These are phyloP conservation scores for Paradendryphiella salina DNA, from an alignment of 2,329 filamentous ascomycete genomes.

Conservation along the genomic window DNA sequence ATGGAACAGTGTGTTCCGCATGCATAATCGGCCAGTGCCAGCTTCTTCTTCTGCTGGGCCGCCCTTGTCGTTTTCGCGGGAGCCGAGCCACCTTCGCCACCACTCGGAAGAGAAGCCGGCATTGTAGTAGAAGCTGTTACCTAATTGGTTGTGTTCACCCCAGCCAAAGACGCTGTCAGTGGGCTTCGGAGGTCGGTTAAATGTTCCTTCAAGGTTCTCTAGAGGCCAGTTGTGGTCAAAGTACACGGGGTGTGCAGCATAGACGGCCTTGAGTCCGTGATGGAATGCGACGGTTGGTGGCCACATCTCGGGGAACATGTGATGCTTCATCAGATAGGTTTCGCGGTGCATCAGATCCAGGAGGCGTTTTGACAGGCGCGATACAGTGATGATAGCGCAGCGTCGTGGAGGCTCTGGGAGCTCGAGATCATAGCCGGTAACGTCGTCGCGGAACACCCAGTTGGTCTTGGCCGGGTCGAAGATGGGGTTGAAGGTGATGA, in stretches of 20 bases:
- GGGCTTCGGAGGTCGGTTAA: conserved; percentile 54
- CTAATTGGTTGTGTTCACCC: conserved; percentile 57
- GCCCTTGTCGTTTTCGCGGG: conserved; percentile 51
- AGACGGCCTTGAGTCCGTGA: conserved; percentile 78
- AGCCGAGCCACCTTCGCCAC: conserved; percentile 56
- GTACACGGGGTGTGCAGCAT: conserved; percentile 76
- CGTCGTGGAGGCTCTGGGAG: conserved; percentile 66
- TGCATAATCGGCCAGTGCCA: conserved; percentile 54
- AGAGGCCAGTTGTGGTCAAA: conserved; percentile 73
- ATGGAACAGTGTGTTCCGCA: conserved; percentile 52
- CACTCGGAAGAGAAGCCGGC: conserved; percentile 53
- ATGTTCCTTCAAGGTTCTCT: conserved; percentile 51
- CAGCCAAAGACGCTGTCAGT: conserved; percentile 55
- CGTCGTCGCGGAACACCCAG: conserved; percentile 71
- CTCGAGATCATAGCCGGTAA: conserved; percentile 66
- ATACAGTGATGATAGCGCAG: conserved; percentile 77
- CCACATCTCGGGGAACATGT: conserved; percentile 78
- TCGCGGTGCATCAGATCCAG: conserved; percentile 78
- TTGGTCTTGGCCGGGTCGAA: conserved; percentile 73
- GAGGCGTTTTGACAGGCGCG: conserved; percentile 70
- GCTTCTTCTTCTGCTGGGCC: conserved; percentile 49
- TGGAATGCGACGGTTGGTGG: conserved; percentile 72
- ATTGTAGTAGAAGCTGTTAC: conserved; percentile 57
- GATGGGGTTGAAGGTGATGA: conserved; percentile 76
- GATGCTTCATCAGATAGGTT: conserved; percentile 70